A percentile compares a stretch with the other conserved stretches of the same genome.
Evolutionary conservation across 2,329 filamentous ascomycete species (phyloP).

Genomic region (Aspergillus brasiliensis): DNA sequence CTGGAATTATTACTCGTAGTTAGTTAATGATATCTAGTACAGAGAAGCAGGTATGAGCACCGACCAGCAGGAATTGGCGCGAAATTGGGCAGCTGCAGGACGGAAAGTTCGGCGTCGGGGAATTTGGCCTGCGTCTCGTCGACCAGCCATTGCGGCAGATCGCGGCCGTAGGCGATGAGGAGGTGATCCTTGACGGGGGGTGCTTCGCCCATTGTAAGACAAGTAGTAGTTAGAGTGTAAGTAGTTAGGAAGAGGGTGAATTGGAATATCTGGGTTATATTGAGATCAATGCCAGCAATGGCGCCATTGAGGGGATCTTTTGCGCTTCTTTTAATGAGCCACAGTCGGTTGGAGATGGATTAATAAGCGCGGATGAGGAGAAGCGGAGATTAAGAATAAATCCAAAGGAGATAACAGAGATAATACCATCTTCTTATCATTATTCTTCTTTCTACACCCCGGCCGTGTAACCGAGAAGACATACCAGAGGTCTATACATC

Average conservation of each 20-base stretch:
- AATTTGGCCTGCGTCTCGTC: constrained; percentile 25
- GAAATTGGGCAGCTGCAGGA: constrained; percentile 15
- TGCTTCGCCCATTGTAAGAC: constrained; percentile 34
- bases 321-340: background rate
- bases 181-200: constrained; percentile 21
- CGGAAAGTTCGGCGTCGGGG: constrained; percentile 24
- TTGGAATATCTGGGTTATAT: background rate
- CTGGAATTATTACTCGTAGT: constrained; percentile 19
- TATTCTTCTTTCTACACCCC: background rate
- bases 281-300: background rate
- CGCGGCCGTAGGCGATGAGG: constrained; percentile 24
- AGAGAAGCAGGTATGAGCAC: background rate
- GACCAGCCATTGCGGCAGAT: constrained; percentile 20
- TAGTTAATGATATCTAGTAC: background rate
- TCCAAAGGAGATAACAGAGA: background rate
- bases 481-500: too few species aligned
- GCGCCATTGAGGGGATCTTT: background rate
- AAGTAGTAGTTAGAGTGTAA: background rate
- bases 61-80: constrained; percentile 27
- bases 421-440: background rate
- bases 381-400: background rate
- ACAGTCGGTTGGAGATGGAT: background rate
- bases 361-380: constrained; percentile 4
- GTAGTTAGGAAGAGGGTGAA: background rate
- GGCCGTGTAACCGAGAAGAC: too few species aligned